Conservation (phyloP, 2,329 filamentous ascomycete genomes). For the Daldinia sp. region DNA sequence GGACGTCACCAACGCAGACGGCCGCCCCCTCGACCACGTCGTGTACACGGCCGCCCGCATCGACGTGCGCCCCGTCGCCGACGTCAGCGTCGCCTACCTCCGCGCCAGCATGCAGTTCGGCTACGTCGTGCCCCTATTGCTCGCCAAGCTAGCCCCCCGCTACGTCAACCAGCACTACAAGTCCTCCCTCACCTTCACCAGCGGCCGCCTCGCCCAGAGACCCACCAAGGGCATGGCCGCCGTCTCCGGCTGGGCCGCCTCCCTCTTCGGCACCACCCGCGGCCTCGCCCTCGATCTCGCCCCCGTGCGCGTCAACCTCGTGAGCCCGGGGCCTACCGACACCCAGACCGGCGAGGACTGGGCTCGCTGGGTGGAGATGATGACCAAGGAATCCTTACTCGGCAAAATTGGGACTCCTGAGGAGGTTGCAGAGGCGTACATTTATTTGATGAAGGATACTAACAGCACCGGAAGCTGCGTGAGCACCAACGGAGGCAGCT, state of each 20-base stretch:
- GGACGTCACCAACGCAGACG: slow-evolving; percentile 45
- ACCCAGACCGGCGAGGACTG: slow-evolving; percentile 56
- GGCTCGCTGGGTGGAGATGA: slow-evolving; percentile 40
- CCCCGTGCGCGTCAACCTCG: slow-evolving; percentile 72
- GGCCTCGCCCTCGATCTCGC: slow-evolving; percentile 72
- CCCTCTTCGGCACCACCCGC: slow-evolving; percentile 64
- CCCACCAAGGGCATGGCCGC: slow-evolving; percentile 66
- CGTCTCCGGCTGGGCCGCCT: slow-evolving; percentile 62
- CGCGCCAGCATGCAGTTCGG: slow-evolving; percentile 61
- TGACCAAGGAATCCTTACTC: slow-evolving; percentile 38
- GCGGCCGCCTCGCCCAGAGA: slow-evolving; percentile 63
- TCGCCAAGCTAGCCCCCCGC: slow-evolving; percentile 62
- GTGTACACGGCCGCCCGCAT: slow-evolving; percentile 66
- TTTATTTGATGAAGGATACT: slow-evolving; percentile 59
- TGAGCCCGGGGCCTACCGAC: slow-evolving; percentile 66
- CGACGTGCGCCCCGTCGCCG: slow-evolving; percentile 54
- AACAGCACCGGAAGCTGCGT: slow-evolving; percentile 54
- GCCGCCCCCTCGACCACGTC: slow-evolving; percentile 64
- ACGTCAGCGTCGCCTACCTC: slow-evolving; percentile 57
- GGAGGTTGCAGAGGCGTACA: slow-evolving; percentile 59
- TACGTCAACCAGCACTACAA: slow-evolving; percentile 58
- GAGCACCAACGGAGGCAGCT: slow-evolving; percentile 31
- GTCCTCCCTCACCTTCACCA: slow-evolving; percentile 68
- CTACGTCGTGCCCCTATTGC: slow-evolving; percentile 62
- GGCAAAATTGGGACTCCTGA: slow-evolving; percentile 51